Percentiles rank a stretch among this genome's conserved stretches.
phyloP scores from a whole-genome alignment of 2,329 filamentous ascomycete genomes.

The Penicillium italicum region DNA sequence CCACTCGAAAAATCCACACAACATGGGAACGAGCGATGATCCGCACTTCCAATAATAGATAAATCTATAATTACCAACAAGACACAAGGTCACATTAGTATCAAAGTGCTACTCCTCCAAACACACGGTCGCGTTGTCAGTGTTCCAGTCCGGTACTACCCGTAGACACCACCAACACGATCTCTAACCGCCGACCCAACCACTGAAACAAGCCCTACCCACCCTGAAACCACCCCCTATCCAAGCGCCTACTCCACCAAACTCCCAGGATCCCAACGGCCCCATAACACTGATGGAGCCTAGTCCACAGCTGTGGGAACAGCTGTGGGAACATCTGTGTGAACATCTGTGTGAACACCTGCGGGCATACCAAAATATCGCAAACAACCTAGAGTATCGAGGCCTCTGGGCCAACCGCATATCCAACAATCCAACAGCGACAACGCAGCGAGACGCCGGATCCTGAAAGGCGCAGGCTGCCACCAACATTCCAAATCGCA shows the following conservation, averaged over 20 bases:
- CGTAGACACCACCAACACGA: not conserved
- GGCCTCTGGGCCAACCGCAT: not conserved
- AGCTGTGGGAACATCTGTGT: not conserved
- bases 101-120: not conserved
- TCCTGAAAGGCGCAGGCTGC: not conserved
- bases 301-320: not conserved
- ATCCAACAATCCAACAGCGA: not conserved
- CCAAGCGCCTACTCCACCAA: not conserved
- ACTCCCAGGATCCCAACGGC: not conserved
- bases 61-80: not conserved
- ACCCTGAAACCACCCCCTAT: slow-evolving; percentile 10
- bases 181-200: slow-evolving; percentile 4
- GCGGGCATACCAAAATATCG: not conserved
- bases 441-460: not conserved
- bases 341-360: not conserved
- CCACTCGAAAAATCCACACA: too few species aligned
- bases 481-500: not conserved
- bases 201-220: slow-evolving; percentile 7
- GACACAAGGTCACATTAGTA: not conserved
- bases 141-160: not conserved
- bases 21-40: not conserved
- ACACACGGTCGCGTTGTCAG: not conserved
- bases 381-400: not conserved
- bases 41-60: not conserved
- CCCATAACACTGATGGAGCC: not conserved